Evolutionary conservation across 1,284 basidiomycete species (phyloP), one percentile per base, ranked within the genome.

Genomic region (Phellinidium pouzarii): DNA sequence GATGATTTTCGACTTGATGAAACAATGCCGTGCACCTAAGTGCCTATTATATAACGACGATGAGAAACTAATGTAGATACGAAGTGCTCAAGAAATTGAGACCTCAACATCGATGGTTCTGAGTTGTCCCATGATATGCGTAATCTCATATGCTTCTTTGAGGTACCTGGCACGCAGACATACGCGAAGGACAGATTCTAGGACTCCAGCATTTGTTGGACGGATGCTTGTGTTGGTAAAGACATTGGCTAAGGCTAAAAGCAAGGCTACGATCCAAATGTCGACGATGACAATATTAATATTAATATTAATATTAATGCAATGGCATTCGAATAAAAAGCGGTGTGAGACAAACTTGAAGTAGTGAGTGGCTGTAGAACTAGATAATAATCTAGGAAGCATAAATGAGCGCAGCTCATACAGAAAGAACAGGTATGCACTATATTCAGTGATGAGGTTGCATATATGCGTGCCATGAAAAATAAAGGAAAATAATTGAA

Each of bases 11-110:
- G 45, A 17, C 20, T 40, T 2, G 45, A 46, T 12, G 29, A n/a
- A 19, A 31, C 38, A 27, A 20, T 29, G 37, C 45, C 44, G 50
- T 5, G 34, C 23, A 2, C 41, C 44, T 26, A 56, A 38, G 9
- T 48, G 46, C 26, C 31, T n/a, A n/a, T n/a, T n/a, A n/a, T 50
- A 27, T 56, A 52, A 29, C 38, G 44, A 29, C 54, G 50, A 29
- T 42, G 43, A 36, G 48, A 41, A 43, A 49, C 41, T n/a, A 56
- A 50, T 17, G 23, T 37, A 5, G 45, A 31, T 23, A 49, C 36
- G 26, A 52, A 44, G 12, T 44, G 31, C 9, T 22, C 25, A 5
- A 56, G 23, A 22, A 56, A 52, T 23, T 25, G 25, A 23, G 54
- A 34, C 9, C 50, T 40, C 44, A 56, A 38, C 7, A 56, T 4